phyloP scores from a whole-genome alignment of 768 basidiomycete species.

The Naganishia randhawae region DNA sequence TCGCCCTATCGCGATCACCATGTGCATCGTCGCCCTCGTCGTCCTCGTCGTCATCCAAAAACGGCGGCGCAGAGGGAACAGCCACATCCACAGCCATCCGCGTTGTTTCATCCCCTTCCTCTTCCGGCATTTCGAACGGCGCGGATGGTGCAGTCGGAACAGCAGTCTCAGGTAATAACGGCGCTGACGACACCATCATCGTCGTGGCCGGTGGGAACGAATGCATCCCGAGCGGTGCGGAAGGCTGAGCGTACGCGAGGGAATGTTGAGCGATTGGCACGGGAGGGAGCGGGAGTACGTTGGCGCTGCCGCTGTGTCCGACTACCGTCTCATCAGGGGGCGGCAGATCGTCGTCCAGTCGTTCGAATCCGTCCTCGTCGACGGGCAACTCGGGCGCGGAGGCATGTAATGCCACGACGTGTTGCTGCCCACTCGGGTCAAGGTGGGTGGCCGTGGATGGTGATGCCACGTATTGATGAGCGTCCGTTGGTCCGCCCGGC shows the following conservation, averaged over 20 bases:
- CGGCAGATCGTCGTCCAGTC: constrained; percentile 29
- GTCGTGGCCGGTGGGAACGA: no score
- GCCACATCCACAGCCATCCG: background rate
- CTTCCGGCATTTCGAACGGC: constrained; percentile 21
- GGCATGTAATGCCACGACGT: constrained; percentile 15
- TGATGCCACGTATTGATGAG: background rate
- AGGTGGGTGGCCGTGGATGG: background rate
- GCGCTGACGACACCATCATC: constrained; percentile 9
- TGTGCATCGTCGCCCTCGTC: background rate
- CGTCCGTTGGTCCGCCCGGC: background rate
- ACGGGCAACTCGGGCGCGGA: constrained; percentile 45
- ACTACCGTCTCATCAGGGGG: constrained; percentile 25
- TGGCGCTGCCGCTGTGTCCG: background rate
- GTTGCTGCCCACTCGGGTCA: background rate
- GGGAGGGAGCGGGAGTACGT: constrained; percentile 27
- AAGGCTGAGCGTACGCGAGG: constrained; percentile 20
- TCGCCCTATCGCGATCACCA: background rate
- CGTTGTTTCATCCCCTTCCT: background rate
- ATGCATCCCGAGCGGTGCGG: constrained; percentile 16
- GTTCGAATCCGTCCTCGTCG: constrained; percentile 47
- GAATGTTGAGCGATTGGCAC: constrained; percentile 25
- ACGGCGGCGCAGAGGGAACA: constrained; percentile 19
- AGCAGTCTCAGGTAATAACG: constrained; percentile 22
- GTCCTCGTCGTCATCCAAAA: constrained; percentile 5
- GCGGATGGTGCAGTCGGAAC: constrained; percentile 32